A percentile compares a stretch with the other conserved stretches of the same genome.
These are phyloP conservation scores for Lipomyces lipofer DNA, from an alignment of 805 yeast species.

Conservation along the genomic window DNA sequence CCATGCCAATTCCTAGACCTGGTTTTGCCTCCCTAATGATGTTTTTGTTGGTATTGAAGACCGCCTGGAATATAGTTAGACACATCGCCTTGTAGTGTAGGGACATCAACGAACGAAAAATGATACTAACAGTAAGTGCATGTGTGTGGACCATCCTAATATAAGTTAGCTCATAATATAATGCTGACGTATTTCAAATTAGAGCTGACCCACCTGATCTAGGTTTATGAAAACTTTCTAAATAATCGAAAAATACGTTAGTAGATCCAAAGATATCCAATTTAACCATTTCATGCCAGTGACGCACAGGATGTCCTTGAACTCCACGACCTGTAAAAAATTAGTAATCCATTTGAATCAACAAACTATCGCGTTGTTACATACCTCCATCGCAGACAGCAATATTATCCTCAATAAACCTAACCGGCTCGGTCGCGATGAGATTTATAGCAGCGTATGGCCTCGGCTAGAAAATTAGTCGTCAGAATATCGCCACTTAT, in stretches of 20 bases:
- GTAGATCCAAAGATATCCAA: background rate
- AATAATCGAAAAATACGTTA: background rate
- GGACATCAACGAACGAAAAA: background rate
- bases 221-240: slow-evolving; percentile 70
- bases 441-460: slow-evolving; percentile 84
- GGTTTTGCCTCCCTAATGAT: too few relatives aligned
- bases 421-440: slow-evolving; percentile 70
- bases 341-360: background rate
- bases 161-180: too few relatives aligned
- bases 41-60: slow-evolving; percentile 26
- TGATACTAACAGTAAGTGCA: slow-evolving; percentile 66
- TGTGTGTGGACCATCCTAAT: slow-evolving; percentile 63
- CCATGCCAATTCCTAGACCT: too few relatives aligned
- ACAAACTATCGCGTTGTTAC: background rate
- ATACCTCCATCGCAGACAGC: slow-evolving; percentile 79
- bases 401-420: slow-evolving; percentile 57
- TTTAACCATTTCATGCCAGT: background rate
- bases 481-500: too few relatives aligned
- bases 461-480: slow-evolving; percentile 67
- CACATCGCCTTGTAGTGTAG: background rate
- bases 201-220: too few relatives aligned
- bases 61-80: slow-evolving; percentile 19
- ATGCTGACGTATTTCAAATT: too few relatives aligned
- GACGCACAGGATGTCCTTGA: slow-evolving; percentile 67
- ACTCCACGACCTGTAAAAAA: slow-evolving; percentile 51